Evolutionary conservation across 108 stramenopile species (phyloP), one percentile per base, ranked within the genome.

Genomic region (Pseudonitzschia multiseries): DNA sequence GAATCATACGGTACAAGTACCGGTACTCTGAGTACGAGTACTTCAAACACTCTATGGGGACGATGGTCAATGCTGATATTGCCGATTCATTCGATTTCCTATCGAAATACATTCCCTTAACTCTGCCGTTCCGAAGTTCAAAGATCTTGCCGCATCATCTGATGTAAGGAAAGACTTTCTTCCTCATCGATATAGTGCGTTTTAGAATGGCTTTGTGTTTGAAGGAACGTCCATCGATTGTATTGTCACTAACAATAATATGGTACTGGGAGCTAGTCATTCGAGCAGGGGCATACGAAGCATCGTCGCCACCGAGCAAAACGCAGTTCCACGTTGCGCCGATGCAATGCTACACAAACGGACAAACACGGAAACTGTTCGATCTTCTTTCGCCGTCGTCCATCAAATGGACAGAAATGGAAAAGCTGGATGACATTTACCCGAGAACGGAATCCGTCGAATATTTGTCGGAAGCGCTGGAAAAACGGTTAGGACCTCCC

Each of bases 391-490:
- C 81, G 14, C 81, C 81, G 43, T 40, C 65, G 21, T 60, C 81
- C 9, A 78, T 68, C 18, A 50, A 69, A 61, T 85, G 84, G 84
- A 85, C 84, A 8, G 81, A 85, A 51, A 85, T 85, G 84, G 84
- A 85, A 74, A 85, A 85, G 70, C 62, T 80, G 14, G 72, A 77
- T 27, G 84, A 85, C 71, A 57, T 85, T 1, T 52, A 76, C 14
- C 68, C 64, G 14, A 74, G 56, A 64, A 48, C 43, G 13, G 36
- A 33, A 33, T 62, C 61, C n/a, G 15, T 21, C 32, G 32, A 33
- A 3, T 62, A 40, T 40, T 1, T 62, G 36, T 10, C 31, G n/a
- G 61, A 62, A 13, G 61, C 61, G 6, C 36, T 62, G 29, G 61
- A 62, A 62, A 62, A 62, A 62, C 32, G 61, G 29, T 21, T 62